Evolutionary conservation across 495 filamentous ascomycete species (phyloP).

Genomic region (Penicillium paradoxum): DNA sequence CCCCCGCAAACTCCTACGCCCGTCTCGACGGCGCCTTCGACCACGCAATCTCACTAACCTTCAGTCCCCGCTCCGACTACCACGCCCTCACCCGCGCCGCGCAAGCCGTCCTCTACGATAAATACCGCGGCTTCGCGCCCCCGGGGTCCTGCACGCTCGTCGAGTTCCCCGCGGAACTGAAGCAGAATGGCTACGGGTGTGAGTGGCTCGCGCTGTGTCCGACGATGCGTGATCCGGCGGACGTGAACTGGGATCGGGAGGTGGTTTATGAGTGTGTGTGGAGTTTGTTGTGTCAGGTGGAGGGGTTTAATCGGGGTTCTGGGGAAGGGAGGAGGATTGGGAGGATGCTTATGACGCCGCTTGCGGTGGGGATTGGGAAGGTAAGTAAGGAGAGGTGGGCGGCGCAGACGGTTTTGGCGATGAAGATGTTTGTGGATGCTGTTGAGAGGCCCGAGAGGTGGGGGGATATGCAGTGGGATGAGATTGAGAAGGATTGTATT

Average conservation of each 20-base stretch:
- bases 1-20: conserved; percentile 50
- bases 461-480: conserved; percentile 29
- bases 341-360: conserved; percentile 44
- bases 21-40: conserved; percentile 51
- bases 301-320: conserved; percentile 36
- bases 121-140: conserved; percentile 45
- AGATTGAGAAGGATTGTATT: conserved; percentile 18
- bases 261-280: conserved; percentile 51
- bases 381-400: conserved; percentile 46
- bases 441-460: conserved; percentile 31
- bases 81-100: conserved; percentile 38
- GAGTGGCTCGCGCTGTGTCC: conserved; percentile 47
- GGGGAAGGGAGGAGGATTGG: conserved; percentile 17
- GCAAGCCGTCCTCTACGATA: conserved; percentile 39
- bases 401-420: conserved; percentile 43
- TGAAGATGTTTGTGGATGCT: conserved; percentile 45
- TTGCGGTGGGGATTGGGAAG: conserved; percentile 42
- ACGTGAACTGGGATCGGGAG: conserved; percentile 46
- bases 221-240: conserved; percentile 42
- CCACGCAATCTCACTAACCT: conserved; percentile 46
- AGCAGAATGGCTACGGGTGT: conserved; percentile 32
- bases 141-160: conserved; percentile 46
- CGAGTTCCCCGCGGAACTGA: conserved; percentile 28
- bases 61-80: conserved; percentile 42
- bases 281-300: conserved; percentile 44